phyloP scores from a whole-genome alignment of 495 filamentous ascomycete species.

The Halenospora varia region DNA sequence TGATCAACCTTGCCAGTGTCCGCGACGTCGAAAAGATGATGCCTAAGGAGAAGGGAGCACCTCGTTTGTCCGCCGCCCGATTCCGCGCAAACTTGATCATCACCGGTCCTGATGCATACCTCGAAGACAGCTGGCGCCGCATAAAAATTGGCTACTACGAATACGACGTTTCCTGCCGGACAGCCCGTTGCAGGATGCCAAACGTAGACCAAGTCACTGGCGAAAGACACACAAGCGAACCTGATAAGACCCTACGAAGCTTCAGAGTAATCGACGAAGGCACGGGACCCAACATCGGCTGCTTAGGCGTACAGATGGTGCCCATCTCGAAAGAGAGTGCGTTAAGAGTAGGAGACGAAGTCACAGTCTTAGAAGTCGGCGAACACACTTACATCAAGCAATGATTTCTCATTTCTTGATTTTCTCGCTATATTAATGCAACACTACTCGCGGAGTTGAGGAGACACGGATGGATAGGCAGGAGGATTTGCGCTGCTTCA shows the following conservation, averaged over 20 bases:
- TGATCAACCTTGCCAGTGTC: conserved; percentile 72
- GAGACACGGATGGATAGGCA: not conserved
- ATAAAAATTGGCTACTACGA: conserved; percentile 51
- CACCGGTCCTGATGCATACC: conserved; percentile 57
- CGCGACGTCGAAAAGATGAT: conserved; percentile 58
- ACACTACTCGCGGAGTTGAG: not conserved
- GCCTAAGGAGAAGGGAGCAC: conserved; percentile 39
- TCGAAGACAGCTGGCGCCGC: conserved; percentile 76
- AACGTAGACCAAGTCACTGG: conserved; percentile 79
- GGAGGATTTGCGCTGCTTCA: not conserved
- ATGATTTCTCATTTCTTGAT: conserved; percentile 3
- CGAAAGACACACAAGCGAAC: conserved; percentile 64
- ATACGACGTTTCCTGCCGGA: conserved; percentile 65
- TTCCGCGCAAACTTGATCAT: conserved; percentile 86
- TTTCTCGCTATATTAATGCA: not conserved
- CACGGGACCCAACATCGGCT: conserved; percentile 57
- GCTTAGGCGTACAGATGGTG: conserved; percentile 81
- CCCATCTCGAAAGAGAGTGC: conserved; percentile 49
- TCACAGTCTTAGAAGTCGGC: conserved; percentile 57
- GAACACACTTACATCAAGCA: conserved; percentile 58
- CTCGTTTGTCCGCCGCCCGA: conserved; percentile 56
- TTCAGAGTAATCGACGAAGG: conserved; percentile 74
- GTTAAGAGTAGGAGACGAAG: conserved; percentile 55
- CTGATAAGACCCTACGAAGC: conserved; percentile 63
- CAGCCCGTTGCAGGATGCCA: conserved; percentile 74